Conservation (phyloP, 2,329 filamentous ascomycete genomes). For the Tolypocladium endophyticum region DNA sequence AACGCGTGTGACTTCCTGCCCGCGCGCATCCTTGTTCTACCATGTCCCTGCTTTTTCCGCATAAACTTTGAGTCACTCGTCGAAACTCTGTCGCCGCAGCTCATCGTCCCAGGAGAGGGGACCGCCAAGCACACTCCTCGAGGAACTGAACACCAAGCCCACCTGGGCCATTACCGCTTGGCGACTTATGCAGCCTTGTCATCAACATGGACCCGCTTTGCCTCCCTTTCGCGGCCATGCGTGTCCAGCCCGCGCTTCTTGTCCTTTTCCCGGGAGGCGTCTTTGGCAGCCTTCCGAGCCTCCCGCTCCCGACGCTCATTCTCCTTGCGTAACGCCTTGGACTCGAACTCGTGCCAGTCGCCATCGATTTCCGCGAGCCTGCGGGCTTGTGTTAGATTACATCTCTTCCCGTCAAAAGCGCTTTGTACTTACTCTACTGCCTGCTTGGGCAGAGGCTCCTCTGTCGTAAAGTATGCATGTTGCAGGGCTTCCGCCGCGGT, state of each 20-base stretch:
- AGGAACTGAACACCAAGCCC: not conserved
- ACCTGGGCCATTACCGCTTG: not conserved
- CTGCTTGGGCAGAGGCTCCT: constrained; percentile 68
- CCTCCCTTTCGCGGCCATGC: constrained; percentile 18
- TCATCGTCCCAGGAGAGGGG: not conserved
- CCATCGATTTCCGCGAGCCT: constrained; percentile 73
- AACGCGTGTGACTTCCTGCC: not conserved
- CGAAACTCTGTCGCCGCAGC: not conserved
- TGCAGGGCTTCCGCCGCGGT: constrained; percentile 74
- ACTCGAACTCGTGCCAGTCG: constrained; percentile 98
- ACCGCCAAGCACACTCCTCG: not conserved
- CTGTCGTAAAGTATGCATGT: constrained; percentile 78
- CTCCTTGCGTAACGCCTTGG: constrained; percentile 85
- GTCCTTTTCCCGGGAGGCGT: constrained; percentile 22
- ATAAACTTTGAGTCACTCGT: not conserved
- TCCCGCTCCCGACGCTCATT: constrained; percentile 59
- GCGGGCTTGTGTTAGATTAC: constrained; percentile 13
- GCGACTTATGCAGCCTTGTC: constrained; percentile 7
- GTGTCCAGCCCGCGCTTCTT: constrained; percentile 27
- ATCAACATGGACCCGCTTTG: constrained; percentile 23
- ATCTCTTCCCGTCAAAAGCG: not conserved
- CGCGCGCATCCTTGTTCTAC: not conserved
- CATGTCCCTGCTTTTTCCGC: not conserved
- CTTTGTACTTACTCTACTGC: constrained; percentile 60
- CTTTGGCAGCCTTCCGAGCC: constrained; percentile 34